phyloP scores from a whole-genome alignment of 139 green algal species.

The Astrephomene gubernaculifera region DNA sequence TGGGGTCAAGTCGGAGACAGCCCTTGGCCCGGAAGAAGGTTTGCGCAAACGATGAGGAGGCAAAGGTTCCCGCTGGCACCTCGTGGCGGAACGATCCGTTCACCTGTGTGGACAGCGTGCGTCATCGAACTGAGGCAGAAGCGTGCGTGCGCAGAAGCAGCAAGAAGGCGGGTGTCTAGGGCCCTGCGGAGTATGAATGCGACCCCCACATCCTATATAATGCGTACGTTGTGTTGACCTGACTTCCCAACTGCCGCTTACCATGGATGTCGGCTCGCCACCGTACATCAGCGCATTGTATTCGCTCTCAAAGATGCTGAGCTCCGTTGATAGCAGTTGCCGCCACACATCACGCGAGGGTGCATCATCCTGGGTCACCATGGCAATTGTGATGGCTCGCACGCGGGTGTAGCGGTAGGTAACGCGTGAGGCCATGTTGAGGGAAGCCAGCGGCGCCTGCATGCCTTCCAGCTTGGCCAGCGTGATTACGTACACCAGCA shows the following conservation, averaged over 20 bases:
- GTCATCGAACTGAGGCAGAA: not conserved
- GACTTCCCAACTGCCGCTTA: not conserved
- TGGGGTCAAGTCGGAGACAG: conserved; percentile 5
- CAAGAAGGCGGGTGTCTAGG: too few relatives aligned
- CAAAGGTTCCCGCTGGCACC: conserved; percentile 13
- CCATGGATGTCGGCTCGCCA: conserved; percentile 8
- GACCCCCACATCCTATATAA: not conserved
- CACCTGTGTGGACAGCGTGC: not conserved
- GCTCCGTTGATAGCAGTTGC: not conserved
- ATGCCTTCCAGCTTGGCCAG: not conserved
- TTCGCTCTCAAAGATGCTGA: conserved; percentile 18
- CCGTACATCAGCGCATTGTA: conserved; percentile 39
- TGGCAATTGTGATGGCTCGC: not conserved
- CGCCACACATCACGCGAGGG: not conserved
- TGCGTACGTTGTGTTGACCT: not conserved
- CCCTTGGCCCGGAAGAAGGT: not conserved
- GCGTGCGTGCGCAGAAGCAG: not conserved
- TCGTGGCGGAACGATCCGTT: not conserved
- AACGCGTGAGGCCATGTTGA: conserved; percentile 36
- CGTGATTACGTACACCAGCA: conserved; percentile 34
- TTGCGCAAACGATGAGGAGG: not conserved
- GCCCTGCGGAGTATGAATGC: not conserved
- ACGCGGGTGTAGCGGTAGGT: conserved; percentile 46
- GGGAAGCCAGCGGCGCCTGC: conserved; percentile 22
- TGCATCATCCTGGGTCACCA: not conserved